These are phyloP conservation scores for Phaeodactylum tricornutum DNA, from an alignment of 108 stramenopile genomes.

Conservation along the genomic window DNA sequence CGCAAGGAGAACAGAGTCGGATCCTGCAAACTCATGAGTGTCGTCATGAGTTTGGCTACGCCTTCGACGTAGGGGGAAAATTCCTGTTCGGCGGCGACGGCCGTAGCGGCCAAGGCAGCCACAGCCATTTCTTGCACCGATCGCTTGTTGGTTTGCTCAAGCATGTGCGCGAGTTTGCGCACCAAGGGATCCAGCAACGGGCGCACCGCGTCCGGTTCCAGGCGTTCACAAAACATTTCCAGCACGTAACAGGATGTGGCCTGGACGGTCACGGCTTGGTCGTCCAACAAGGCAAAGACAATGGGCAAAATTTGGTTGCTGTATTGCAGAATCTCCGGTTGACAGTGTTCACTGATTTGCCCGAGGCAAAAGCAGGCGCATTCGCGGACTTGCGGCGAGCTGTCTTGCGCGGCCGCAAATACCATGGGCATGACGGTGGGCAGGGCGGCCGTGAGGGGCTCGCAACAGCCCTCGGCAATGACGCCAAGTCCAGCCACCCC, in stretches of 20 bases:
- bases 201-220: constrained; percentile 89
- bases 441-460: constrained; percentile 72
- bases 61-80: constrained; percentile 91
- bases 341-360: constrained; percentile 95
- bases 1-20: constrained; percentile 74
- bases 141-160: constrained; percentile 83
- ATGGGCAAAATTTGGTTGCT: constrained; percentile 86
- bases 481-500: constrained; percentile 94
- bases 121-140: constrained; percentile 97
- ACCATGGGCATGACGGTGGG: constrained; percentile 74
- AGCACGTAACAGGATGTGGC: constrained; percentile 94
- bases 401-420: constrained; percentile 70
- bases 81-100: constrained; percentile 92
- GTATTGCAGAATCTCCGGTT: constrained; percentile 92
- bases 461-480: constrained; percentile 89
- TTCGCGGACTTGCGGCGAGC: constrained; percentile 85
- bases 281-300: constrained; percentile 88
- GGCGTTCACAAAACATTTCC: constrained; percentile 97
- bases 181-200: constrained; percentile 88
- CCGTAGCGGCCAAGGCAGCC: constrained; percentile 93
- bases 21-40: constrained; percentile 71
- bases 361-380: constrained; percentile 96
- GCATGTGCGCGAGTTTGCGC: constrained; percentile 80
- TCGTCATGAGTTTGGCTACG: constrained; percentile 75
- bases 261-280: constrained; percentile 78